Percentiles rank a stretch among this genome's conserved stretches.
phyloP scores from a whole-genome alignment of 805 yeast genomes.

The Monosporozyma yasuniensis region DNA sequence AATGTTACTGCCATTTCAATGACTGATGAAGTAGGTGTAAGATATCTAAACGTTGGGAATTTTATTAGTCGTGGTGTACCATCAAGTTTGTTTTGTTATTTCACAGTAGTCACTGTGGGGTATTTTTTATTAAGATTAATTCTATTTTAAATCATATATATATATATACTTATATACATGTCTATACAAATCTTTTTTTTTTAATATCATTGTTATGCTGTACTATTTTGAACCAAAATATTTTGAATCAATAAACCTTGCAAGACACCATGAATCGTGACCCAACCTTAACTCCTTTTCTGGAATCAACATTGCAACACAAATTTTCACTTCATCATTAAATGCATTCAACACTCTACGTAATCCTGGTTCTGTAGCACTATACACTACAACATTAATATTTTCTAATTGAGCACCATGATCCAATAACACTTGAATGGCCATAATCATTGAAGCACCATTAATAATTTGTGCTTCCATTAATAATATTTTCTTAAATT shows the following conservation, averaged over 20 bases:
- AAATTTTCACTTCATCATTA: conserved; percentile 50
- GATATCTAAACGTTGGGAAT: conserved; percentile 76
- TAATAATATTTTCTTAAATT: conserved; percentile 43
- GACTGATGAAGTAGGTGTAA: conserved; percentile 86
- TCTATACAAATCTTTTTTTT: background rate
- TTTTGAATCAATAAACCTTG: conserved; percentile 61
- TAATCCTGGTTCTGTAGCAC: conserved; percentile 73
- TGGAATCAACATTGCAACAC: conserved; percentile 56
- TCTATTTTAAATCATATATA: background rate
- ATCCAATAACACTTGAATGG: conserved; percentile 76
- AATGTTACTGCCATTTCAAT: conserved; percentile 94
- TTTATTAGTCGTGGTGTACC: conserved; percentile 91
- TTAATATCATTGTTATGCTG: too few relatives aligned
- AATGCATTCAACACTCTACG: conserved; percentile 68
- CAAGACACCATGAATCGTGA: conserved; percentile 45
- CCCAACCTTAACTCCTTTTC: conserved; percentile 40
- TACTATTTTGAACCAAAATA: conserved; percentile 56
- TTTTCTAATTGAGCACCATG: conserved; percentile 57
- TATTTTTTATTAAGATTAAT: conserved; percentile 57
- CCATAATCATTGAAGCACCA: conserved; percentile 94
- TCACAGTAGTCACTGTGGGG: conserved; percentile 70
- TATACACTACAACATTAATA: conserved; percentile 59
- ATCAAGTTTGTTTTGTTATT: conserved; percentile 65
- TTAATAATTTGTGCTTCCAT: conserved; percentile 84
- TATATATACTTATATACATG: background rate